Conservation (phyloP, 352 stramenopile species). For the Aphanomyces stellatus region DNA sequence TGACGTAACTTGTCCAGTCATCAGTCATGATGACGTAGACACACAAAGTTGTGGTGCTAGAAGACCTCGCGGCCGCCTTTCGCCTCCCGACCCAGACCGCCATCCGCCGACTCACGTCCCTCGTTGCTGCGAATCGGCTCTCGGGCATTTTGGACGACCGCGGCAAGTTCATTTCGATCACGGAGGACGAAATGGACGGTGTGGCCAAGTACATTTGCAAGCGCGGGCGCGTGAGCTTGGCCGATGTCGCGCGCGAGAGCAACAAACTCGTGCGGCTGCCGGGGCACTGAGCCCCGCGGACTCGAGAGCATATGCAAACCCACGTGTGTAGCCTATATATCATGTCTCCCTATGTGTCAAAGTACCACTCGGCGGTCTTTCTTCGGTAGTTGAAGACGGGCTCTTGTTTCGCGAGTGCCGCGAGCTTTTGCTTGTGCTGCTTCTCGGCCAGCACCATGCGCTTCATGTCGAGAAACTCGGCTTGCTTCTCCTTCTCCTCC, state of each 20-base stretch:
- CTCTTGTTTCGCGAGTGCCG: slow-evolving; percentile 38
- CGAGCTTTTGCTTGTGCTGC: slow-evolving; percentile 59
- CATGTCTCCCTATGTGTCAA: slow-evolving; percentile 61
- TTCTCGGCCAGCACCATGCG: slow-evolving; percentile 69
- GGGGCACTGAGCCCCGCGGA: too few relatives aligned
- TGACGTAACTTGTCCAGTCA: background rate
- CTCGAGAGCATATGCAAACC: too few relatives aligned
- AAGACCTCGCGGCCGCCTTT: slow-evolving; percentile 62
- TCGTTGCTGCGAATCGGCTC: slow-evolving; percentile 47
- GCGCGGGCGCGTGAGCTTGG: slow-evolving; percentile 48
- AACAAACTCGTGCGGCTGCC: slow-evolving; percentile 61
- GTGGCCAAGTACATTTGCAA: slow-evolving; percentile 61
- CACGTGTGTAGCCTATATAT: too few relatives aligned
- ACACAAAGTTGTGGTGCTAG: slow-evolving; percentile 67
- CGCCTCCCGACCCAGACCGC: slow-evolving; percentile 54
- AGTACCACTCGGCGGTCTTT: slow-evolving; percentile 79
- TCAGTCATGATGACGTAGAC: slow-evolving; percentile 20
- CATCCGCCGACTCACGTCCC: slow-evolving; percentile 47
- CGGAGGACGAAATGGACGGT: slow-evolving; percentile 65
- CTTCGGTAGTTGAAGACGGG: slow-evolving; percentile 51
- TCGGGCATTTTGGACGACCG: slow-evolving; percentile 69
- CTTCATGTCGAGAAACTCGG: slow-evolving; percentile 66
- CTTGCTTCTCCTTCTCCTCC: slow-evolving; percentile 53
- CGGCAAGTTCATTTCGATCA: slow-evolving; percentile 78
- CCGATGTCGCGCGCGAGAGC: slow-evolving; percentile 63